phyloP scores from a whole-genome alignment of 306 rosid species.

The Dryas drummondii region DNA sequence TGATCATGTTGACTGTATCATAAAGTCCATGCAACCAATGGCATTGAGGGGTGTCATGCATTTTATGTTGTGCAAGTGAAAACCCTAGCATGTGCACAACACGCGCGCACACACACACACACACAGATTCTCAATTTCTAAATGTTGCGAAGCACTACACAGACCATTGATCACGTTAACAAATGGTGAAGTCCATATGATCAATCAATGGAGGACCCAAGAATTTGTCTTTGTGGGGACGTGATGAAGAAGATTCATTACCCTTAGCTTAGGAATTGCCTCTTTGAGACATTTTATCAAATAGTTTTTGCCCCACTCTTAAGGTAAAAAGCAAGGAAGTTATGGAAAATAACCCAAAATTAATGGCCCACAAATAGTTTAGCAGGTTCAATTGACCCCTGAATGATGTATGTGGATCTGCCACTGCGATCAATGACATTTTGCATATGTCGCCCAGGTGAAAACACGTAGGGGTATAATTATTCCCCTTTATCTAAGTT shows the following conservation, averaged over 20 bases:
- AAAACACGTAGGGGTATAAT: background rate
- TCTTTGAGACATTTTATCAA: too few species aligned
- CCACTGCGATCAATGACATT: background rate
- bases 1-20: background rate
- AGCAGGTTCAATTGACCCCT: too few species aligned
- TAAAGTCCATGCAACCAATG: background rate
- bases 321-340: too few species aligned
- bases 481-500: too few species aligned
- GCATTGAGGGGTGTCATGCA: background rate
- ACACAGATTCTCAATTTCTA: background rate
- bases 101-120: background rate
- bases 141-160: background rate
- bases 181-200: background rate
- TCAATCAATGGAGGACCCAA: background rate
- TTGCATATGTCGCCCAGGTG: background rate
- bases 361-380: too few species aligned
- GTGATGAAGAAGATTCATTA: too few species aligned
- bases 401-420: too few species aligned
- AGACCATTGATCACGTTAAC: background rate
- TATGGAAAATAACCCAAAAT: too few species aligned
- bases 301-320: too few species aligned
- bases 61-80: background rate
- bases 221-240: too few species aligned
- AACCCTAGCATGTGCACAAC: background rate
- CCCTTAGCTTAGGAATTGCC: too few species aligned